Base-by-base conservation (phyloP, 2,329 filamentous ascomycete genomes). In the Myriosclerotinia curreyana region DNA sequence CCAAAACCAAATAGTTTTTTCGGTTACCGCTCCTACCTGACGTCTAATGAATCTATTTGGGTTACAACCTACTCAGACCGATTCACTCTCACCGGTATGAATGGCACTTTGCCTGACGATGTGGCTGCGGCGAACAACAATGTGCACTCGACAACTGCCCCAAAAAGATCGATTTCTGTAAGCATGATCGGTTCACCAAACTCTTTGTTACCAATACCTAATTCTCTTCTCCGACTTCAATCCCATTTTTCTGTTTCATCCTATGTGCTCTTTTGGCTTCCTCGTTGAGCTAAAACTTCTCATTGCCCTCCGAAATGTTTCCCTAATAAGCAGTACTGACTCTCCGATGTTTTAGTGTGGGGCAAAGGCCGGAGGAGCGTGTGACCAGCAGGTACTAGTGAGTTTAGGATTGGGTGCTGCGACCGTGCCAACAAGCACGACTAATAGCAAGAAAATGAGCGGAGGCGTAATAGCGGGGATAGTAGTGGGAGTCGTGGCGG, bases 81-180 rank as follows among this genome's bases (percentile, higher is more conserved):
- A n/a, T 61, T 61, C 25, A 53, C 49, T 22, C 48, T 61, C 17
- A 61, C 48, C 22, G 53, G 53, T 38, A 61, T 61, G 59, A 61
- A 17, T 11, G 59, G 59, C 17, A 38, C 46, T 51, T 44, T 61
- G 5, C 36, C 48, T 22, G 59, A 53, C 15, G 25, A 61, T 40
- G 49, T 61, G 22, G 11, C 12, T 22, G 49, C 48, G 9, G 59
- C 59, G 34, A 61, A 61, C 22, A 17, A 52, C 11, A 52, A 61
- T 22, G 36, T 61, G 22, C 44, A n/a, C 48, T 52, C 46, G 20
- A 42, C 38, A 20, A 34, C 25, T 17, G 59, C 46, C 28, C 59
- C 59, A 31, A 17, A 52, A 11, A 38, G 49, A 25, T 38, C 28
- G 5, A 53, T 61, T 15, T 61, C 59, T 34, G 28, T 31, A 31